phyloP scores from a whole-genome alignment of 352 stramenopile species.

The Thalassiosira hispida region DNA sequence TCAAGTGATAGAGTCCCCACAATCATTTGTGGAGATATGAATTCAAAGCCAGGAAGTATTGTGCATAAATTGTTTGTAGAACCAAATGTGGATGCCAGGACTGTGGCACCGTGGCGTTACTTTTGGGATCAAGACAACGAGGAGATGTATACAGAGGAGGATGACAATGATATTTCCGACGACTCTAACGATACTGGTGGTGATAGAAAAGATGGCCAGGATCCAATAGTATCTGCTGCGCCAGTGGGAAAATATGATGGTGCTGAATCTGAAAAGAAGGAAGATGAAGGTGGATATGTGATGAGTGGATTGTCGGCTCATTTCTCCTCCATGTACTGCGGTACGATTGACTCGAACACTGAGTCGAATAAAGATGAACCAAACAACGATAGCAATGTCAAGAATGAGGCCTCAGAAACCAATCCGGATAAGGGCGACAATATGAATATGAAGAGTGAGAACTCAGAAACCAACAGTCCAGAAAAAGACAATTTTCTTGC shows the following conservation, averaged over 20 bases:
- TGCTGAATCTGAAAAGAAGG: conserved; percentile 14
- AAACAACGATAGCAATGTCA: not conserved
- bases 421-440: not conserved
- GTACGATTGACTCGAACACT: conserved; percentile 10
- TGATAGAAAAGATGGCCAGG: conserved; percentile 20
- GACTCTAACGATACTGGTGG: too few relatives aligned
- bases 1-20: conserved; percentile 27
- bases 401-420: not conserved
- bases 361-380: conserved; percentile 5
- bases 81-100: conserved; percentile 67
- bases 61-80: conserved; percentile 74
- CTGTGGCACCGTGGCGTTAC: conserved; percentile 70
- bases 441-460: too few relatives aligned
- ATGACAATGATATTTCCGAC: conserved; percentile 13
- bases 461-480: conserved; percentile 5
- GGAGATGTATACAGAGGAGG: conserved; percentile 42
- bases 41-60: conserved; percentile 68
- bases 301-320: conserved; percentile 23
- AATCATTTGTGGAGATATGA: conserved; percentile 79
- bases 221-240: conserved; percentile 1
- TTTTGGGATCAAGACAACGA: conserved; percentile 55
- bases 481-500: conserved; percentile 18
- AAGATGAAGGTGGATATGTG: conserved; percentile 15
- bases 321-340: conserved; percentile 26
- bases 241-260: not conserved